phyloP scores from a whole-genome alignment of 495 filamentous ascomycete genomes.

The Cercophora samala region DNA sequence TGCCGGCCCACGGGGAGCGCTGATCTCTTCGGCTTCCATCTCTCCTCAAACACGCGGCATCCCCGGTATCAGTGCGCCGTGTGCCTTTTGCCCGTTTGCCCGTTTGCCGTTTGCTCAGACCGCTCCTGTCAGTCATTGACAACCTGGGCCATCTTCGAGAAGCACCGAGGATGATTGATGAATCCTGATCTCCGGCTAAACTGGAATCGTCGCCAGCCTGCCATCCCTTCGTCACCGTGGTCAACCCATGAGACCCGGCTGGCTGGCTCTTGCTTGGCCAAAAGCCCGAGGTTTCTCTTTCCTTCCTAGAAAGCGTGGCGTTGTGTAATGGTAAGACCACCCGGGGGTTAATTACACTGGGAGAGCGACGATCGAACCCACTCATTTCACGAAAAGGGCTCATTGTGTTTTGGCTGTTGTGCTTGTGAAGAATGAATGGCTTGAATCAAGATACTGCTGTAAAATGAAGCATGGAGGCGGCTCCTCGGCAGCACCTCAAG shows the following conservation, averaged over 20 bases:
- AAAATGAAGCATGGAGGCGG: background rate
- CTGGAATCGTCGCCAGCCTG: background rate
- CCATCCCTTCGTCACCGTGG: background rate
- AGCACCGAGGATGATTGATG: background rate
- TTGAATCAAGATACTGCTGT: background rate
- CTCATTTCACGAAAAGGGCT: background rate
- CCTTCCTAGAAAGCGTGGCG: constrained; percentile 1
- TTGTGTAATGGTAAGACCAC: constrained; percentile 6
- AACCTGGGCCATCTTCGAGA: background rate
- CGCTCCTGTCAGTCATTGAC: constrained; percentile 3
- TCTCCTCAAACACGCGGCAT: constrained; percentile 7
- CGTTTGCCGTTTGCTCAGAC: background rate
- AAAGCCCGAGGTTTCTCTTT: constrained; percentile 9
- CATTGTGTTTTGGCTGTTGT: background rate
- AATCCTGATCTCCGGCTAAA: background rate
- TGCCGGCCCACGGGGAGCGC: background rate
- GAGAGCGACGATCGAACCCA: constrained; percentile 1
- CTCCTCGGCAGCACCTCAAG: background rate
- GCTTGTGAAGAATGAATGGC: background rate
- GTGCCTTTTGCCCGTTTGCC: background rate
- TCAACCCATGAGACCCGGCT: background rate
- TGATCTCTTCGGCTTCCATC: background rate
- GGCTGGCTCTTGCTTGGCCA: constrained; percentile 8
- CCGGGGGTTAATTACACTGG: constrained; percentile 1
- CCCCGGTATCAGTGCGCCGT: constrained; percentile 4